Evolutionary conservation across 1,284 basidiomycete genomes (phyloP).

Genomic region (Takashimella koratensis): DNA sequence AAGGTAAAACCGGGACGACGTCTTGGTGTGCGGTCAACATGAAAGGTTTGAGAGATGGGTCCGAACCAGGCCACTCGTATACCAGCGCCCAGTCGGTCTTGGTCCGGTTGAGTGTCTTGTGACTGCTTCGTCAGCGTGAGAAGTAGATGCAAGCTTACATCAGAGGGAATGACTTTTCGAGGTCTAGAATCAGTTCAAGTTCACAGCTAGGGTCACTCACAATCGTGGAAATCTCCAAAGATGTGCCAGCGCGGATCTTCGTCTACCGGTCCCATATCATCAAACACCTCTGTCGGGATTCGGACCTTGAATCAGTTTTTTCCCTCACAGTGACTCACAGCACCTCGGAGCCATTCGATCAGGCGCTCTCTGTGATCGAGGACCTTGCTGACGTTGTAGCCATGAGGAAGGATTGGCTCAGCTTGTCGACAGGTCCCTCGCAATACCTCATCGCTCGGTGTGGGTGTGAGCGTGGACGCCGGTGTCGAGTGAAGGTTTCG

Average conservation of each 20-base stretch:
- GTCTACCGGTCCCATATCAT: constrained; percentile 46
- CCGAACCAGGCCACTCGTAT: constrained; percentile 61
- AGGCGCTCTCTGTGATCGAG: neutral
- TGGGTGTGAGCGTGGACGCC: no score
- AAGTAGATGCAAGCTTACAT: constrained; percentile 54
- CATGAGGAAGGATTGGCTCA: neutral
- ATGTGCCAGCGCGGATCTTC: constrained; percentile 47
- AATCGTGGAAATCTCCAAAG: constrained; percentile 45
- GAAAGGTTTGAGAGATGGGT: constrained; percentile 59
- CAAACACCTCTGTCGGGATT: constrained; percentile 47
- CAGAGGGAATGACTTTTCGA: constrained; percentile 44
- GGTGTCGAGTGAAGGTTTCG: no score
- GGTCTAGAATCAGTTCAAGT: constrained; percentile 20
- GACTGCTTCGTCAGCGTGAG: constrained; percentile 61
- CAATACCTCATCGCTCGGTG: neutral
- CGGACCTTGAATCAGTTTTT: no score
- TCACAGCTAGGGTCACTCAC: constrained; percentile 16
- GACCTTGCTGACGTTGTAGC: neutral
- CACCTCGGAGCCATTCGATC: neutral
- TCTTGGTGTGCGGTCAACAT: constrained; percentile 64
- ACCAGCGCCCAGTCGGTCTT: constrained; percentile 62
- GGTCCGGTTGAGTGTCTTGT: constrained; percentile 55
- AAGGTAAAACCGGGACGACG: neutral
- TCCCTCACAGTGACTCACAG: no score
- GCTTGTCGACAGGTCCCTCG: neutral